Evolutionary conservation across 768 basidiomycete species (phyloP).

Genomic region (Chlorophyllum brunneum): DNA sequence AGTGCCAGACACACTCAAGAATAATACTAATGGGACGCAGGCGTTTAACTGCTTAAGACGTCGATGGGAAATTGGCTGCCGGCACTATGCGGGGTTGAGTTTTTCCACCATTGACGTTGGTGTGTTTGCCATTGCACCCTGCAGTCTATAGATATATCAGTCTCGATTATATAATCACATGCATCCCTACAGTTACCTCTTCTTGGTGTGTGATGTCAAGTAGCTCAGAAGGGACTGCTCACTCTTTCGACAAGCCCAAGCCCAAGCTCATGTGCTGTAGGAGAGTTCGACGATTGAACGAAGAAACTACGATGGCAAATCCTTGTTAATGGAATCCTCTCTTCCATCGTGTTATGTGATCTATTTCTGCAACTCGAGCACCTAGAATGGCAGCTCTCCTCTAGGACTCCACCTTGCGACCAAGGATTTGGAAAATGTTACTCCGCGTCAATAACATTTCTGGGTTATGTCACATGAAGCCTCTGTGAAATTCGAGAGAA

Average conservation of each 20-base stretch:
- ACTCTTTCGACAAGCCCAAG: conserved; percentile 73
- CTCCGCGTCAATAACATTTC: conserved; percentile 76
- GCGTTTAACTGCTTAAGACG: too few species aligned
- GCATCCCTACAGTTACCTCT: not conserved
- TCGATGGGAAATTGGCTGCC: too few species aligned
- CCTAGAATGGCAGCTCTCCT: not conserved
- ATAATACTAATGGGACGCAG: too few species aligned
- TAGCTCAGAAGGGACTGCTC: conserved; percentile 40
- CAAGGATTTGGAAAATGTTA: conserved; percentile 93
- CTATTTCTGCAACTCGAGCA: not conserved
- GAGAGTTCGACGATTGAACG: conserved; percentile 70
- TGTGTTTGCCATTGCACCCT: too few species aligned
- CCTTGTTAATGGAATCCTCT: conserved; percentile 87
- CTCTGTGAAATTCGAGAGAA: conserved; percentile 88
- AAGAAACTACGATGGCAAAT: conserved; percentile 86
- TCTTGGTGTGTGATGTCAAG: conserved; percentile 7
- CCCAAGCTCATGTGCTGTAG: conserved; percentile 59
- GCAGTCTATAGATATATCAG: too few species aligned
- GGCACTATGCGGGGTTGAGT: too few species aligned
- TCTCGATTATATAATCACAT: conserved; percentile 1
- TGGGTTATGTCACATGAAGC: conserved; percentile 73
- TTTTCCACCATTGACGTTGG: too few species aligned
- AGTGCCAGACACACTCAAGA: too few species aligned
- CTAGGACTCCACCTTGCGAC: conserved; percentile 79
- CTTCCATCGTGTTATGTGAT: conserved; percentile 40